Base-by-base conservation (phyloP, 768 basidiomycete species). In the Fistulinella prunicolor region DNA sequence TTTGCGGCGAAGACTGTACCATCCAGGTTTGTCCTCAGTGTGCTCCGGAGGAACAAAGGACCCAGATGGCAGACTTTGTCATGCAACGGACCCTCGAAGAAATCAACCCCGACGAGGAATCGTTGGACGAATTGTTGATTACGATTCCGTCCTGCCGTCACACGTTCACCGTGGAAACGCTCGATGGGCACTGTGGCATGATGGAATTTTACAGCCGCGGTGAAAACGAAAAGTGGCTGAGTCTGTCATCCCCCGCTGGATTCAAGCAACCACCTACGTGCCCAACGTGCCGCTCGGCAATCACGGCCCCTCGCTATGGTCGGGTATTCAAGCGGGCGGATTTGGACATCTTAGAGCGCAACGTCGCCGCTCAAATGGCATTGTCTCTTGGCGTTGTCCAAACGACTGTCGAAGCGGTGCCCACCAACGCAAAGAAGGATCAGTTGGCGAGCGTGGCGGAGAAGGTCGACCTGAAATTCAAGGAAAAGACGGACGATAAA, bases 111-210 rank as follows among this genome's bases (percentile, higher is more conserved):
- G 67, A 74, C 16, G 41, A 53, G 13, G 69, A 60, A 4, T 62
- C 67, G 3, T 40, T 79, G 24, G 78, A 80, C 49, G 76, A 81
- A 30, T 61, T 79, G 10, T 56, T 82, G 42, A 82, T 87, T 56
- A 83, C 83, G 1, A 71, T 86, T 35, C 79, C 79, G 0, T 66
- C 66, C 16, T 88, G 86, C 58, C 53, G 74, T 0, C 86, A 89
- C 60, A 64, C 76, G 2, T 86, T 89, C 61, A 87, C 86, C 0
- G 77, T 85, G 14, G 85, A 85, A 60, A 83, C 83, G 0, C 70
- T 89, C 17, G 86, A 89, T 53, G 85, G 83, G 0, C 67, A 73
- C 36, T 80, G 77, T 52, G 58, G 66, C 13, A 70, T 88, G 63
- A 38, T 42, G 0, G 72, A 77, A 4, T 83, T 75, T 56, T 88